phyloP scores from a whole-genome alignment of 2,329 filamentous ascomycete genomes.

The Paecilomyces formosus region DNA sequence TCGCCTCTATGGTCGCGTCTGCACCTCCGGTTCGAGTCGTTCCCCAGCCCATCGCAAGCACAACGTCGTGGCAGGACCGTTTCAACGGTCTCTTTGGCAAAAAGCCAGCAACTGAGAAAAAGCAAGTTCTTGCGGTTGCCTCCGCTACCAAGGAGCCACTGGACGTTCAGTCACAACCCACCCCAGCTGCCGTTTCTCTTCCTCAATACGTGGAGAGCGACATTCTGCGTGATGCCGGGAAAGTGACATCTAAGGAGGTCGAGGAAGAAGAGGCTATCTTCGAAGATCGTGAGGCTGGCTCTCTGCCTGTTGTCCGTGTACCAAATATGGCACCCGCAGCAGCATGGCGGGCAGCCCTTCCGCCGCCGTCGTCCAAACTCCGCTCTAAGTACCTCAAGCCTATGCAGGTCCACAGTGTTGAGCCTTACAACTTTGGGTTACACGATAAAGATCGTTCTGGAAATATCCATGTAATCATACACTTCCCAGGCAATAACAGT shows the following conservation, averaged over 20 bases:
- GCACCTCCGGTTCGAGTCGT: conserved; percentile 30
- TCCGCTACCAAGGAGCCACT: conserved; percentile 61
- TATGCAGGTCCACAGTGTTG: conserved; percentile 44
- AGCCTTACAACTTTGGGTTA: conserved; percentile 35
- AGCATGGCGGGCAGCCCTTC: conserved; percentile 53
- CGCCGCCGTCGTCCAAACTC: conserved; percentile 22
- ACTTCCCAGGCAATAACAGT: conserved; percentile 41
- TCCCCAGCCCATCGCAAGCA: conserved; percentile 37
- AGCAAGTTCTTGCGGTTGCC: conserved; percentile 52
- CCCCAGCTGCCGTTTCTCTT: conserved; percentile 64
- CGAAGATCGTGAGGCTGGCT: conserved; percentile 73
- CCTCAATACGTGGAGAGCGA: conserved; percentile 39
- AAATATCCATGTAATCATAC: conserved; percentile 34
- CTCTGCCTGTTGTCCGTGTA: conserved; percentile 63
- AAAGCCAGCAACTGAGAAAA: conserved; percentile 43
- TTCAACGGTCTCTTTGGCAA: conserved; percentile 76
- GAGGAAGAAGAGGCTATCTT: conserved; percentile 75
- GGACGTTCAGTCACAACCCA: conserved; percentile 47
- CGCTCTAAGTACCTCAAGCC: conserved; percentile 46
- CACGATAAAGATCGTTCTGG: conserved; percentile 30
- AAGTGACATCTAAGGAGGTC: conserved; percentile 57
- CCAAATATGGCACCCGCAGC: conserved; percentile 55
- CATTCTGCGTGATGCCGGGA: conserved; percentile 34
- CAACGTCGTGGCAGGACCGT: conserved; percentile 65
- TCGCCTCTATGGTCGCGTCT: conserved; percentile 38